Evolutionary conservation across 768 basidiomycete genomes (phyloP).

Genomic region (Hygrocybe punicea): DNA sequence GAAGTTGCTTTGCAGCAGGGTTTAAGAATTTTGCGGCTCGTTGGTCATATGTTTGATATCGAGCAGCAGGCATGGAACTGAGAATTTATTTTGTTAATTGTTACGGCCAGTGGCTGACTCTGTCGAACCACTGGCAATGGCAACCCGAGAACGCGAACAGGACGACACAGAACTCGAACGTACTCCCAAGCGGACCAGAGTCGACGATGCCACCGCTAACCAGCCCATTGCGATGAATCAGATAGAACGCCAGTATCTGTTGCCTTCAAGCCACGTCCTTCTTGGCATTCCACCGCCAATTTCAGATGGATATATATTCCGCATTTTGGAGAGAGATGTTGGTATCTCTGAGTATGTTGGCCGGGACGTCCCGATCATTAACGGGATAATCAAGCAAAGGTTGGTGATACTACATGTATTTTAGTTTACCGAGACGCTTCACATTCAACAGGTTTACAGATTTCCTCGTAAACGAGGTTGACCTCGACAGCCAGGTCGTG

Average conservation of each 20-base stretch:
- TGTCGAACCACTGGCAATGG: no score
- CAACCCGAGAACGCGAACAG: slow-evolving; percentile 50
- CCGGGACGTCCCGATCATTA: slow-evolving; percentile 63
- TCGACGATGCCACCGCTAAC: background rate
- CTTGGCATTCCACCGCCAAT: slow-evolving; percentile 56
- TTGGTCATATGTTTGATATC: slow-evolving; percentile 56
- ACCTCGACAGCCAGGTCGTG: slow-evolving; percentile 72
- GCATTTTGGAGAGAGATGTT: slow-evolving; percentile 75
- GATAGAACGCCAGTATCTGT: slow-evolving; percentile 33
- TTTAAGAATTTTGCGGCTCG: slow-evolving; percentile 60
- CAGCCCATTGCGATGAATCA: no score
- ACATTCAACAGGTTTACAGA: slow-evolving; percentile 77
- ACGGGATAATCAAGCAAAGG: slow-evolving; percentile 97
- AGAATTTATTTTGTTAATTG: background rate
- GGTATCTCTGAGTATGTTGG: slow-evolving; percentile 88
- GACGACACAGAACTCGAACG: slow-evolving; percentile 44
- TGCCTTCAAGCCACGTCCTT: slow-evolving; percentile 74
- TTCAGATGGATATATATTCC: slow-evolving; percentile 49
- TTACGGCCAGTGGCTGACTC: no score
- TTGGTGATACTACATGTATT: slow-evolving; percentile 31
- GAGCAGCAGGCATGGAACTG: slow-evolving; percentile 35
- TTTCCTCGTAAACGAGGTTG: slow-evolving; percentile 91
- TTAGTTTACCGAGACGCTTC: background rate
- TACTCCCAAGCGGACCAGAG: slow-evolving; percentile 25
- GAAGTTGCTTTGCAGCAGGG: slow-evolving; percentile 71